Conservation (phyloP, 495 filamentous ascomycete species). For the Xylaria scruposa region DNA sequence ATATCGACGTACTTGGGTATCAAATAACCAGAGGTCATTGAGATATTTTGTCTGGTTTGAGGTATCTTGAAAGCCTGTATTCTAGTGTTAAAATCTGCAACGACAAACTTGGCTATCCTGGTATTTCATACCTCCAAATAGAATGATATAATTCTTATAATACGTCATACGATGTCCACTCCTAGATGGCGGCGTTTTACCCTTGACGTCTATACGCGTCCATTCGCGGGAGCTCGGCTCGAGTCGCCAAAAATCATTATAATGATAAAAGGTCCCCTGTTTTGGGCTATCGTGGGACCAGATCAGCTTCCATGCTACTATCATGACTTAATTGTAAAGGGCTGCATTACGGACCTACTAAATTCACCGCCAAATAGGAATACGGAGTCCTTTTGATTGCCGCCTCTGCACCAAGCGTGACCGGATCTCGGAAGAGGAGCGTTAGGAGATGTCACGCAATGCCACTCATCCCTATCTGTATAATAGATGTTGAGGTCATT, state of each 20-base stretch:
- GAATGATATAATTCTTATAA: constrained; percentile 68
- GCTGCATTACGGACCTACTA: constrained; percentile 40
- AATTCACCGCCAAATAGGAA: constrained; percentile 89
- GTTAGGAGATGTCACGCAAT: constrained; percentile 85
- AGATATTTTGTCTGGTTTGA: constrained; percentile 92
- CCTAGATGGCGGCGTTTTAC: constrained; percentile 84
- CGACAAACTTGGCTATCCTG: constrained; percentile 19
- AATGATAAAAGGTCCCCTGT: constrained; percentile 98
- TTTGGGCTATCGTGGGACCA: constrained; percentile 63
- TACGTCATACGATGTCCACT: constrained; percentile 96
- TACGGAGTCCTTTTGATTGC: constrained; percentile 77
- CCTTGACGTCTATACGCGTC: constrained; percentile 86
- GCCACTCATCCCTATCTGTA: constrained; percentile 87
- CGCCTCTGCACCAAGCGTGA: constrained; percentile 89
- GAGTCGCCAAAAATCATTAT: constrained; percentile 97
- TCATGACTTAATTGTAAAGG: constrained; percentile 63
- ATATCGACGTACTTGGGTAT: constrained; percentile 48
- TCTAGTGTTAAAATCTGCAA: constrained; percentile 67
- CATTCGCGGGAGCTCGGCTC: constrained; percentile 84
- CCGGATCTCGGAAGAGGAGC: constrained; percentile 89
- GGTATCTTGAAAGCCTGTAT: constrained; percentile 94
- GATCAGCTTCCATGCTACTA: constrained; percentile 40
- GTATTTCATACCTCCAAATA: constrained; percentile 43
- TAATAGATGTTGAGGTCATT: constrained; percentile 86
- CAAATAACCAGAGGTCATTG: constrained; percentile 68